Evolutionary conservation across 2,329 filamentous ascomycete genomes (phyloP).

Genomic region (Colletotrichum tofieldiae): DNA sequence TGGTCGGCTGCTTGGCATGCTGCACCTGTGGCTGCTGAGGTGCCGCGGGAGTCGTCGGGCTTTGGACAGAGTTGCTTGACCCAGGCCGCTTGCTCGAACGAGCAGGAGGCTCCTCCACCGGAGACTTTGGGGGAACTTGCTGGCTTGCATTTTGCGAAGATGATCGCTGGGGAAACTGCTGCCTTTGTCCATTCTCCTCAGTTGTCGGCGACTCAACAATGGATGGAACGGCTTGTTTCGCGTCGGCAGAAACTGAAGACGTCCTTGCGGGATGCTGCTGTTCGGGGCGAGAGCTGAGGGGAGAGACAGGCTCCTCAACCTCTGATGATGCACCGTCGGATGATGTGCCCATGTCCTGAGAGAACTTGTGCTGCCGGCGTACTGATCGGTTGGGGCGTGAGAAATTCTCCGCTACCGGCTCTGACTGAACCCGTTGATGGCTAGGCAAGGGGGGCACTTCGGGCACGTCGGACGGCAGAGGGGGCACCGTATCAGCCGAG

Average conservation of each 20-base stretch:
- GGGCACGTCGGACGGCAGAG: constrained; percentile 61
- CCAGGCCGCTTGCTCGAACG: constrained; percentile 61
- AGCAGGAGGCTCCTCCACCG: constrained; percentile 61
- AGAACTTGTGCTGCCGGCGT: constrained; percentile 65
- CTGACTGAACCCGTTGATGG: constrained; percentile 78
- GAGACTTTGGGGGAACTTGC: constrained; percentile 44
- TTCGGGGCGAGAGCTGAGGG: constrained; percentile 45
- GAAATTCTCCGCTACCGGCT: constrained; percentile 76
- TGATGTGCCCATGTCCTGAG: constrained; percentile 65
- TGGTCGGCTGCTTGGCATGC: constrained; percentile 46
- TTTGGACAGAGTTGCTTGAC: constrained; percentile 43
- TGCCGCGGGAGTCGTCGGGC: constrained; percentile 30
- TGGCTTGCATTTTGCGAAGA: constrained; percentile 53
- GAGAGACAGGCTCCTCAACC: constrained; percentile 45
- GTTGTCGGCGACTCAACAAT: constrained; percentile 77
- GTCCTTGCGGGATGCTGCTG: constrained; percentile 54
- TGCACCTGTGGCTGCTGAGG: constrained; percentile 37
- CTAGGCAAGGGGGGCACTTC: constrained; percentile 59
- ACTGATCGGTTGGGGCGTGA: constrained; percentile 70
- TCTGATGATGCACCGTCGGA: constrained; percentile 58
- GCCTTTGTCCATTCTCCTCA: constrained; percentile 54
- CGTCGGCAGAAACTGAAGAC: constrained; percentile 50
- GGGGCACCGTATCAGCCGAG: constrained; percentile 45
- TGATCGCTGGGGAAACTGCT: constrained; percentile 66
- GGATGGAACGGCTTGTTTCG: constrained; percentile 64